These are phyloP conservation scores for grape (Vitis vinifera) DNA, from an alignment of 164 flowering plant species.

Conservation along the genomic window DNA sequence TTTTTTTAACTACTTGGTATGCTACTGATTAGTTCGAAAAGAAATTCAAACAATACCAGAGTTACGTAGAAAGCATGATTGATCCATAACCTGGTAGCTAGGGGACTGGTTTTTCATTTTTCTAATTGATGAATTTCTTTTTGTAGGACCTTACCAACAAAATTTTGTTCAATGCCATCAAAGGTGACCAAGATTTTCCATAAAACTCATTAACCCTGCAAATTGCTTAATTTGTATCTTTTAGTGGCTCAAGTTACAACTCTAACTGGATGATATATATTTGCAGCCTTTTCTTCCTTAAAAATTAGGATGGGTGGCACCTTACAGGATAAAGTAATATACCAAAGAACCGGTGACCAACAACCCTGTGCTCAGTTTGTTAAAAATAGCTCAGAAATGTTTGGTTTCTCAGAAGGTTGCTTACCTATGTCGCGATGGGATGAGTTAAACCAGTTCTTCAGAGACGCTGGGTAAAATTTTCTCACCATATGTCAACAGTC, in stretches of 20 bases:
- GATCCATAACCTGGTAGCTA: conserved; percentile 6
- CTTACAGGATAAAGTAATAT: conserved; percentile 34
- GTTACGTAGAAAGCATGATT: too few relatives aligned
- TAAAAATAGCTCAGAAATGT: conserved; percentile 20
- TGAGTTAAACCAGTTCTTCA: conserved; percentile 29
- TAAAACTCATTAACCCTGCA: background rate
- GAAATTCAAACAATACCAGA: too few relatives aligned
- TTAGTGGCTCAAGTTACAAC: too few relatives aligned
- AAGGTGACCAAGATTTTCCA: conserved; percentile 16
- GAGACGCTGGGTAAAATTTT: conserved; percentile 25
- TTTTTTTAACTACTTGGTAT: background rate
- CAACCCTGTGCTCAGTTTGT: conserved; percentile 17
- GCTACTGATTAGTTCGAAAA: too few relatives aligned
- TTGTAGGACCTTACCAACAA: conserved; percentile 25
- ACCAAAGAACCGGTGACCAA: conserved; percentile 5
- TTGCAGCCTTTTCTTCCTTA: conserved; percentile 33
- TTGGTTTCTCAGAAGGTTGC: conserved; percentile 33
- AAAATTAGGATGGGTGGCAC: conserved; percentile 40
- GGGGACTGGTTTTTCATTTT: conserved; percentile 8
- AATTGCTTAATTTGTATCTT: too few relatives aligned
- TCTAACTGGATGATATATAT: background rate
- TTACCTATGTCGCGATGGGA: conserved; percentile 33
- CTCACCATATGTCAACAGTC: background rate
- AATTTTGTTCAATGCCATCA: conserved; percentile 25
- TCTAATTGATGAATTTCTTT: background rate